Conservation (phyloP, 176 grass and related monocot genomes). For the Tillandsia fasciculata region DNA sequence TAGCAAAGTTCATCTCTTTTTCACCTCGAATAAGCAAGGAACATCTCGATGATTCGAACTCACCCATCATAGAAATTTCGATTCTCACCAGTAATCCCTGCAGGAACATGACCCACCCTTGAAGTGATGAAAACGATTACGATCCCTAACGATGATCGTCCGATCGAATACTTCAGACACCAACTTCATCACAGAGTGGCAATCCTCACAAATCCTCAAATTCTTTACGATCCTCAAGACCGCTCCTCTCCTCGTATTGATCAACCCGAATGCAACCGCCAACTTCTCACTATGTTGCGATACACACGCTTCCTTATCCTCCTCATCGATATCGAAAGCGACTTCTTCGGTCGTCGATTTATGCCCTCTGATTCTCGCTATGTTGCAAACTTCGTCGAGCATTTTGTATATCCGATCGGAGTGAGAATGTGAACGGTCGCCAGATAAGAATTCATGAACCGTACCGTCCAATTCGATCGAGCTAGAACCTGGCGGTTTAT, state of each 20-base stretch:
- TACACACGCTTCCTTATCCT: conserved; percentile 35
- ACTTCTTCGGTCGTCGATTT: conserved; percentile 20
- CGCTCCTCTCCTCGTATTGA: conserved; percentile 12
- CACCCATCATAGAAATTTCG: too few species aligned
- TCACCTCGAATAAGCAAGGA: background rate
- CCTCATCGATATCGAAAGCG: conserved; percentile 26
- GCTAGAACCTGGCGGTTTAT: conserved; percentile 38
- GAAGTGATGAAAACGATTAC: conserved; percentile 40
- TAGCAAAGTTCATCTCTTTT: too few species aligned
- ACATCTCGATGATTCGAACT: background rate
- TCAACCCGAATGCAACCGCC: conserved; percentile 29
- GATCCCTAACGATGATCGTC: conserved; percentile 31
- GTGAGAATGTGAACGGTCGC: conserved; percentile 33
- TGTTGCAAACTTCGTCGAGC: conserved; percentile 33
- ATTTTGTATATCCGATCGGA: conserved; percentile 30
- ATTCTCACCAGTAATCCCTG: conserved; percentile 26
- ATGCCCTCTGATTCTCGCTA: conserved; percentile 21
- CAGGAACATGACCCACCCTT: conserved; percentile 38
- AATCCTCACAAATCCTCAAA: conserved; percentile 34
- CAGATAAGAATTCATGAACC: conserved; percentile 34
- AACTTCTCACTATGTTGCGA: conserved; percentile 33
- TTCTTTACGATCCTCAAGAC: conserved; percentile 38
- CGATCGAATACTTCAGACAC: conserved; percentile 27
- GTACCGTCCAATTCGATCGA: conserved; percentile 25
- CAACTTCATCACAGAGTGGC: conserved; percentile 31